These are phyloP conservation scores for Rhynchospora breviuscula DNA, from an alignment of 176 grass and related monocot genomes.

Conservation along the genomic window DNA sequence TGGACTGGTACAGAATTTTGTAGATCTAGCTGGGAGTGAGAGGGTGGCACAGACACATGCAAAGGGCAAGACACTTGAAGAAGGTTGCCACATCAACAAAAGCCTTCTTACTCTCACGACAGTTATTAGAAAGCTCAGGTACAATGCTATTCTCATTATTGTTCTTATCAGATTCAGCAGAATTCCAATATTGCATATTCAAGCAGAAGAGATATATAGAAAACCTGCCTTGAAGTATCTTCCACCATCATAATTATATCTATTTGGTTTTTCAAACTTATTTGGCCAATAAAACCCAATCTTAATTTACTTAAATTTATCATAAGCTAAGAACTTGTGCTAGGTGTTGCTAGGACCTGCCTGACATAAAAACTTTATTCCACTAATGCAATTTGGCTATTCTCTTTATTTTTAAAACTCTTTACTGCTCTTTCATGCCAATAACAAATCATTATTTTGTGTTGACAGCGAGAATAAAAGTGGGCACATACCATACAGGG, in stretches of 20 bases:
- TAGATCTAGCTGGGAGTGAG: conserved; percentile 98
- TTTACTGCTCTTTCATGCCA: not conserved
- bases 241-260: not conserved
- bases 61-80: conserved; percentile 79
- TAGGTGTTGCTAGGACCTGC: not conserved
- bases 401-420: not conserved
- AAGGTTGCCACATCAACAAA: conserved; percentile 94
- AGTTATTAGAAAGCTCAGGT: conserved; percentile 99
- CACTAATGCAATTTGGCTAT: conserved; percentile 9
- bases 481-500: conserved; percentile 83
- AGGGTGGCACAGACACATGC: conserved; percentile 86
- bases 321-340: not conserved
- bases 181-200: not conserved
- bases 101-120: conserved; percentile 86
- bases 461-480: conserved; percentile 63
- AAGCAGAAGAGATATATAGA: not conserved
- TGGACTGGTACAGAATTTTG: conserved; percentile 66
- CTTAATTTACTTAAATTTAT: not conserved
- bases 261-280: not conserved
- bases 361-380: not conserved
- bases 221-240: not conserved
- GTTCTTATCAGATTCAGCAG: not conserved
- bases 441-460: conserved; percentile 14
- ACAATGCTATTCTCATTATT: not conserved
- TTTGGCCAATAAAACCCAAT: not conserved